A percentile compares a stretch with the other conserved stretches of the same genome.
Evolutionary conservation across 352 stramenopile species (phyloP).

Genomic region (Phytophthora constricta): DNA sequence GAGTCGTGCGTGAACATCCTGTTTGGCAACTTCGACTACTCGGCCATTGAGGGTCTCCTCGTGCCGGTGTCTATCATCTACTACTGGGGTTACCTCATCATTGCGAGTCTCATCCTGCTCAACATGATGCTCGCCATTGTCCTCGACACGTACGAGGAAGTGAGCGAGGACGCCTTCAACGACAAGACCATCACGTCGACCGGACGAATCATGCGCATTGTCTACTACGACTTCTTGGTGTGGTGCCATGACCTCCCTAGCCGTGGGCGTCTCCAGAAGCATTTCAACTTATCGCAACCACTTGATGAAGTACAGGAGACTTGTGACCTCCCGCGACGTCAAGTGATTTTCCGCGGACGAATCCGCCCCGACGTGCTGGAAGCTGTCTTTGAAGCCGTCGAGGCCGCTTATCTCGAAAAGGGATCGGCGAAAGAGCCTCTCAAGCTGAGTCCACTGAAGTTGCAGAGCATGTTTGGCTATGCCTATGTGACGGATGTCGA

Average conservation of each 20-base stretch:
- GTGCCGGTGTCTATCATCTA: constrained; percentile 44
- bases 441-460: background rate
- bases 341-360: constrained; percentile 1
- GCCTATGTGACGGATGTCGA: constrained; percentile 3
- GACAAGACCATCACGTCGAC: constrained; percentile 11
- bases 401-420: background rate
- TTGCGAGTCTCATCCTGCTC: constrained; percentile 59
- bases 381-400: background rate
- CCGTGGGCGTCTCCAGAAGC: background rate
- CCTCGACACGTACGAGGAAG: constrained; percentile 48
- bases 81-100: constrained; percentile 62
- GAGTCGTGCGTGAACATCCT: constrained; percentile 61
- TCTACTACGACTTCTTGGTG: constrained; percentile 6
- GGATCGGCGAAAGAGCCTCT: background rate
- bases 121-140: constrained; percentile 73
- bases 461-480: constrained; percentile 10
- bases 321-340: background rate
- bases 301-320: background rate
- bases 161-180: constrained; percentile 29
- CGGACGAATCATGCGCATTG: constrained; percentile 19
- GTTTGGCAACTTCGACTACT: constrained; percentile 59
- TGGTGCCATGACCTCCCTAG: background rate
- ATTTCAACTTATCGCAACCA: background rate
- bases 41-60: constrained; percentile 30
- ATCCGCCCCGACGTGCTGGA: constrained; percentile 16